These are phyloP conservation scores for Suillus clintonianus DNA, from an alignment of 768 basidiomycete genomes.

Conservation along the genomic window DNA sequence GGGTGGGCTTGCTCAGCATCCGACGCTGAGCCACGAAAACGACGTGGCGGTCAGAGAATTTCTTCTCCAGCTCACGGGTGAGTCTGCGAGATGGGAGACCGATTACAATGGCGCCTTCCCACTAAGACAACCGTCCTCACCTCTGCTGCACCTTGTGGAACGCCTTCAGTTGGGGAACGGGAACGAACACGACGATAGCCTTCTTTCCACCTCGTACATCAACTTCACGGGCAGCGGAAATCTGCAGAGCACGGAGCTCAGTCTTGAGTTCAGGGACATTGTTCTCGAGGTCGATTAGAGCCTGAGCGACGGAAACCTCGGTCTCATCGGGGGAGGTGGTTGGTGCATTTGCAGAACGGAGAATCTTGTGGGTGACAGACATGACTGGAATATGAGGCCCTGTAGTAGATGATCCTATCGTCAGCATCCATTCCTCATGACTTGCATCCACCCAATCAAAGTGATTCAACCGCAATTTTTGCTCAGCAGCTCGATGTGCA, in stretches of 20 bases:
- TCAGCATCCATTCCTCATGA: slow-evolving; percentile 46
- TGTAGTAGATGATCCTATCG: slow-evolving; percentile 15
- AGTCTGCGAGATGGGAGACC: slow-evolving; percentile 55
- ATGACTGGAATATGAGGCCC: slow-evolving; percentile 41
- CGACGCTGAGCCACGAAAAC: slow-evolving; percentile 98
- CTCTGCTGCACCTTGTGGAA: slow-evolving; percentile 98
- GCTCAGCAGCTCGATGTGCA: slow-evolving; percentile 19
- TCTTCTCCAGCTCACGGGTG: slow-evolving; percentile 99
- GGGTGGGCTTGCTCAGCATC: slow-evolving; percentile 96
- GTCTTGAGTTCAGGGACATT: slow-evolving; percentile 97
- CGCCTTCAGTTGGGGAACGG: slow-evolving; percentile 95
- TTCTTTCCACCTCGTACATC: slow-evolving; percentile 99
- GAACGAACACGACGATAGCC: slow-evolving; percentile 98
- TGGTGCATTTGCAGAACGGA: slow-evolving; percentile 95
- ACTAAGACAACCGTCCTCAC: slow-evolving; percentile 38
- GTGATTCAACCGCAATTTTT: slow-evolving; percentile 21
- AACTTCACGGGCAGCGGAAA: slow-evolving; percentile 97
- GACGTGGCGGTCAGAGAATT: slow-evolving; percentile 99
- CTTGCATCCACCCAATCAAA: slow-evolving; percentile 59
- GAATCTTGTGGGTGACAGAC: slow-evolving; percentile 86
- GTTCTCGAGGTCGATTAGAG: slow-evolving; percentile 95
- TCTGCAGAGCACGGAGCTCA: slow-evolving; percentile 94
- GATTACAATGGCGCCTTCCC: slow-evolving; percentile 5
- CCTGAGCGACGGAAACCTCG: slow-evolving; percentile 91
- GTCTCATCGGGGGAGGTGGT: slow-evolving; percentile 86